These are phyloP conservation scores for Cryptosporidium baileyi DNA, from an alignment of 169 alveolate species.

Conservation along the genomic window DNA sequence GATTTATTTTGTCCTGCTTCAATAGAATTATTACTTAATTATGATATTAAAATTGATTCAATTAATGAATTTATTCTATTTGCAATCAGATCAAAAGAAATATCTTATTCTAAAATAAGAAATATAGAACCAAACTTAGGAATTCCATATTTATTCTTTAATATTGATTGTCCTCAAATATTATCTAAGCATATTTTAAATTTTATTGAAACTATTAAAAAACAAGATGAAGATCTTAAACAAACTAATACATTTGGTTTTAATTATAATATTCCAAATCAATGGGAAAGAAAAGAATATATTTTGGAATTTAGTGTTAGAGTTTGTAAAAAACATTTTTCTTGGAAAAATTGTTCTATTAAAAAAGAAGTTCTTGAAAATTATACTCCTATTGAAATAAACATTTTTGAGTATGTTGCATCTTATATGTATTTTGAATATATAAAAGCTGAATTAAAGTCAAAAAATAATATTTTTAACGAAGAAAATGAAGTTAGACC, in stretches of 20 bases:
- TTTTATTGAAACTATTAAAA: background rate
- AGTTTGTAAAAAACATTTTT: constrained; percentile 47
- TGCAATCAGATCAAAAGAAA: background rate
- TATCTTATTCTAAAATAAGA: constrained; percentile 19
- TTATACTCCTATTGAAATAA: constrained; percentile 13
- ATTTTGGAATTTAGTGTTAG: constrained; percentile 42
- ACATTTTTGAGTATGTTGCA: constrained; percentile 27
- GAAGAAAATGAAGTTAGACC: background rate
- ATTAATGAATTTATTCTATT: background rate
- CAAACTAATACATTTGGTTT: background rate
- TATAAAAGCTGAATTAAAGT: background rate
- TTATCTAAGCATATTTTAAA: background rate
- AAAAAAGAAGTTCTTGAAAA: background rate
- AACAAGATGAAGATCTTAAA: background rate
- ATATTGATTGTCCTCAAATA: constrained; percentile 28
- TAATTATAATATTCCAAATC: background rate
- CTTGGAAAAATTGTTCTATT: constrained; percentile 36
- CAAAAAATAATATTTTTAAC: background rate
- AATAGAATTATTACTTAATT: background rate
- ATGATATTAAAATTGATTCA: background rate
- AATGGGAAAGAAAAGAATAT: constrained; percentile 12
- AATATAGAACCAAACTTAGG: constrained; percentile 14
- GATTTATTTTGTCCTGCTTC: constrained; percentile 46
- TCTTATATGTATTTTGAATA: constrained; percentile 36
- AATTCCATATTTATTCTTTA: constrained; percentile 46